Evolutionary conservation across 768 basidiomycete species (phyloP).

Genomic region (Auricularia heimuer): DNA sequence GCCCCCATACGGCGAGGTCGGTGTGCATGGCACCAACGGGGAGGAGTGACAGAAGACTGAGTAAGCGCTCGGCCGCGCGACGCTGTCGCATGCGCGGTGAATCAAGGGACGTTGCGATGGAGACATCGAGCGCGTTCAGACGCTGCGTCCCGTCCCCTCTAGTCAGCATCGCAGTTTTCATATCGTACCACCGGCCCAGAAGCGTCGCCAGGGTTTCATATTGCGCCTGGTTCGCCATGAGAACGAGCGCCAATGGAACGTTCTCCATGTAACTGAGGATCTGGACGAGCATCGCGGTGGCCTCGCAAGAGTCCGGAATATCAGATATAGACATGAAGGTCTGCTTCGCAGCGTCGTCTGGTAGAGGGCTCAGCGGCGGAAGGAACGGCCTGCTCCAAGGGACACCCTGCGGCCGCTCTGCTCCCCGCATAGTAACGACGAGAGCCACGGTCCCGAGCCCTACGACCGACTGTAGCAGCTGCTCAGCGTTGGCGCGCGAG

Average conservation of each 20-base stretch:
- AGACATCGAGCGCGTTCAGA: conserved; percentile 16
- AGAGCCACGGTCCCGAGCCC: background rate
- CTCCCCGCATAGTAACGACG: background rate
- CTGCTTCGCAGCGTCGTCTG: background rate
- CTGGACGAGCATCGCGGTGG: background rate
- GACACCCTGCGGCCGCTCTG: background rate
- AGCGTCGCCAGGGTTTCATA: background rate
- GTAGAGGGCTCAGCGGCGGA: background rate
- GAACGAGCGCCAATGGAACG: background rate
- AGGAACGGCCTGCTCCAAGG: background rate
- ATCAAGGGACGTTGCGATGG: conserved; percentile 22
- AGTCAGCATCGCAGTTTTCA: background rate
- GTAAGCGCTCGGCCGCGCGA: conserved; percentile 17
- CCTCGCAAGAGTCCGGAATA: background rate
- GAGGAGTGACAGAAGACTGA: conserved; percentile 21
- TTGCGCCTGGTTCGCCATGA: background rate
- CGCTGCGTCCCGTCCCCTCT: conserved; percentile 13
- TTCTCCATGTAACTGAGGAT: background rate
- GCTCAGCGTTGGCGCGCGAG: background rate
- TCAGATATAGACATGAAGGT: background rate
- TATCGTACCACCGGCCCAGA: background rate
- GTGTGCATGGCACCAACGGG: conserved; percentile 20
- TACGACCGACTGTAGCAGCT: background rate
- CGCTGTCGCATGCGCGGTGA: conserved; percentile 20
- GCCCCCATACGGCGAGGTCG: conserved; percentile 5